These are phyloP conservation scores for Marsdenia floribunda DNA, from an alignment of 257 asterid genomes.

Conservation along the genomic window DNA sequence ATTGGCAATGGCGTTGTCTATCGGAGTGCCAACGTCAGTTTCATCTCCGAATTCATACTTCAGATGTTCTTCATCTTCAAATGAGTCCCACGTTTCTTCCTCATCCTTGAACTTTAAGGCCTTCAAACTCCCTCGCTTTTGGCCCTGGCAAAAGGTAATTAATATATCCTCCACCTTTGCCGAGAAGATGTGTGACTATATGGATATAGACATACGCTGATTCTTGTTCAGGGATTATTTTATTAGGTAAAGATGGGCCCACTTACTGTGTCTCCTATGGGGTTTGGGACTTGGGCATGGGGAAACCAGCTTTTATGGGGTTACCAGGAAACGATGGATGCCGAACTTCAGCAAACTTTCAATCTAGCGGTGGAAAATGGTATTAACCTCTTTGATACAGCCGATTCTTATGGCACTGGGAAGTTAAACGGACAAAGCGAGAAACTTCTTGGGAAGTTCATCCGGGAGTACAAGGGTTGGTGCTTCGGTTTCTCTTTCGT, in stretches of 20 bases:
- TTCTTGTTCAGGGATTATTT: constrained; percentile 4
- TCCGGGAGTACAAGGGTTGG: constrained; percentile 49
- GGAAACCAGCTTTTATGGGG: constrained; percentile 98
- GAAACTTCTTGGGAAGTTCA: constrained; percentile 88
- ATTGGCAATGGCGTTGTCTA: constrained; percentile 45
- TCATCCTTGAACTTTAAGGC: constrained; percentile 35
- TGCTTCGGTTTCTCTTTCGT: neutral
- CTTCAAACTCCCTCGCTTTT: constrained; percentile 70
- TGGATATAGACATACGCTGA: neutral
- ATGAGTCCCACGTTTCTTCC: constrained; percentile 31
- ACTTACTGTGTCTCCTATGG: constrained; percentile 86
- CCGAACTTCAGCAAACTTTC: constrained; percentile 76
- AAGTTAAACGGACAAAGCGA: constrained; percentile 85
- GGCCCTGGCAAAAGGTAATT: constrained; percentile 94
- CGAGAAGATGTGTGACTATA: neutral
- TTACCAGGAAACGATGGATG: constrained; percentile 83
- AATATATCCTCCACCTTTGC: neutral
- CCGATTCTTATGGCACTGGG: constrained; percentile 97
- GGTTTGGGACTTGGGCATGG: constrained; percentile 99
- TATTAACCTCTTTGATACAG: constrained; percentile 81
- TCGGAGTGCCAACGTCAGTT: constrained; percentile 17
- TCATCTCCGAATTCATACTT: constrained; percentile 29
- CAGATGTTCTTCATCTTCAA: constrained; percentile 38
- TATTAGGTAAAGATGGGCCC: constrained; percentile 77
- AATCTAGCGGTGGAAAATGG: constrained; percentile 79